Percentiles rank a stretch among this genome's conserved stretches.
Evolutionary conservation across 306 rosid genomes (phyloP).

Genomic region (Glycine soja): DNA sequence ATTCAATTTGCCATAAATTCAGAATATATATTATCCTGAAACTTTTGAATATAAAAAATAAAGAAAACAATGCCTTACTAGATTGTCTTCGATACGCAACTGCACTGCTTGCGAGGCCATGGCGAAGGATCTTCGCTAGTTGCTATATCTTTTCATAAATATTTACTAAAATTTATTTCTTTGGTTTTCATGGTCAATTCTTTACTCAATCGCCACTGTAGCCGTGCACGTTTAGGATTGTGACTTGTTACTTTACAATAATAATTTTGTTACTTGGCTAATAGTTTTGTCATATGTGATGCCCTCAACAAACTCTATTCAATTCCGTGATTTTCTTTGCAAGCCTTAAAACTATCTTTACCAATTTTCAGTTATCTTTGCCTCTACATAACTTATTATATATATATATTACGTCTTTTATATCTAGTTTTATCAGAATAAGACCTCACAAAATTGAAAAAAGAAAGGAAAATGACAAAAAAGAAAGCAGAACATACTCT

Average conservation of each 20-base stretch:
- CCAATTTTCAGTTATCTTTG: too few species aligned
- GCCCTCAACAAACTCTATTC: too few species aligned
- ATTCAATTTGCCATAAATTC: constrained; percentile 1
- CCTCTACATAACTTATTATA: too few species aligned
- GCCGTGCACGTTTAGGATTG: constrained; percentile 36
- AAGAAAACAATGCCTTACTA: constrained; percentile 53
- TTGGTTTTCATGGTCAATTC: constrained; percentile 26
- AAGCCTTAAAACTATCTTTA: too few species aligned
- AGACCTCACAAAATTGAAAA: too few species aligned
- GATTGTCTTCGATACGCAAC: constrained; percentile 51
- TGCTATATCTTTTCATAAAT: neutral
- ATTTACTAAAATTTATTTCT: neutral
- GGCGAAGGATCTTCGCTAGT: constrained; percentile 28
- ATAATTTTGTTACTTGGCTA: too few species aligned
- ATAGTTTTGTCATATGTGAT: too few species aligned
- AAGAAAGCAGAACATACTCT: too few species aligned
- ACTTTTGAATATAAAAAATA: neutral
- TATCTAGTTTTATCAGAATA: too few species aligned
- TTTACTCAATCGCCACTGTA: constrained; percentile 41
- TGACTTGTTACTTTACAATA: neutral
- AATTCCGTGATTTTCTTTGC: too few species aligned
- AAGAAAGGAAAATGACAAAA: too few species aligned
- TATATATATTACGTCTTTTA: too few species aligned
- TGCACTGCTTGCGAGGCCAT: constrained; percentile 65
- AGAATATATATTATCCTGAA: neutral